Evolutionary conservation across 2,329 filamentous ascomycete species (phyloP), one percentile per base, ranked within the genome.

Genomic region (Helminthosporium solani): DNA sequence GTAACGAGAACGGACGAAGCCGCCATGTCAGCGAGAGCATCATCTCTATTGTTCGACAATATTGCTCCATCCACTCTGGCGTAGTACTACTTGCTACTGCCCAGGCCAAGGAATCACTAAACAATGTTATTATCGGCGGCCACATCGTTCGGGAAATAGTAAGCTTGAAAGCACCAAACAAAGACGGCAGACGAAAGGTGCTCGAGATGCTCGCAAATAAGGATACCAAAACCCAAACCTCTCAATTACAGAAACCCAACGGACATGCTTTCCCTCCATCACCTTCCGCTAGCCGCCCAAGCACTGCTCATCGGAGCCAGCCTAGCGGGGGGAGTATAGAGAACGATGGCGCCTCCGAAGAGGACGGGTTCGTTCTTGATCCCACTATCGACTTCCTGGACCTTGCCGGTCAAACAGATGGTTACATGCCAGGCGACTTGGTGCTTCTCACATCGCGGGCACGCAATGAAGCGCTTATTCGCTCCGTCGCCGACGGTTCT

Each of bases 391-490:
- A 99, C 67, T 88, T 97, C 47, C 81, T 97, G 7, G 92, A 97
- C 53, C 80, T 99, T 45, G 90, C 95, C 15, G 91, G 94, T 1
- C 86, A 92, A 57, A 97, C 92, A 0, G 94, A 99, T 64, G 94
- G 94, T 1, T 99, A 97, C 66, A 96, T 97, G 91, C 92, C 94
- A 1, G 94, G 91, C 3, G 94, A 99, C 68, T 78, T 99, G 30
- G 84, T 87, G 14, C 79, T 96, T 2, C 81, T 99, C 9, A 87
- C 95, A 15, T 86, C 89, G 9, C 82, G 94, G 47, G 92, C 94
- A 30, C 83, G 91, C 43, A 96, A 92, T 59, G 94, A 97, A 72
- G 89, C 92, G 20, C 80, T 99, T 14, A 95, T 97, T 57, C 86
- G 92, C 8, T 86, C 86, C 7, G 85, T 97, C 21, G 68, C 65